Evolutionary conservation across 2,329 filamentous ascomycete genomes (phyloP), one percentile per base, ranked within the genome.

Genomic region (Bipolaris sorokiniana): DNA sequence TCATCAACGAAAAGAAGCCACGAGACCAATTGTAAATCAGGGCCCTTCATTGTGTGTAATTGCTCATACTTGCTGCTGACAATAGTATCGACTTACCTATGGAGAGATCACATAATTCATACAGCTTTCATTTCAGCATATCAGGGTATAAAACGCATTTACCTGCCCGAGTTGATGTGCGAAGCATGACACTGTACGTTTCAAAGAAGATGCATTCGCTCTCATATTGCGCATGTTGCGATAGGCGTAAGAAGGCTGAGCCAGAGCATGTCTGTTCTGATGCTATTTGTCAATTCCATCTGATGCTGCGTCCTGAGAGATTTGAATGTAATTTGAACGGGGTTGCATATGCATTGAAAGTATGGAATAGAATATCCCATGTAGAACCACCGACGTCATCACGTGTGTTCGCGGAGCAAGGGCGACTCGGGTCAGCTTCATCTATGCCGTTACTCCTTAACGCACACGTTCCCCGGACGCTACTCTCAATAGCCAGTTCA

Each of bases 401-500:
- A 62, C 59, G 59, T 62, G 59, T 10, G 20, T 38, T 48, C 57
- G 57, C 22, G 55, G 23, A 15, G 34, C 49, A 49, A 36, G 38
- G 47, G 54, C 53, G 54, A 42, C 28, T 49, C 28, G 22, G 16
- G 40, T 31, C 31, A 26, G 28, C 48, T 37, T 23, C 36, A 48
- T 51, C 36, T 23, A 46, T 54, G 23, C 31, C 55, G 44, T 45
- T 41, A 51, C 59, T 42, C 42, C 36, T 16, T 9, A 11, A 41
- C 28, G n/a, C 41, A 20, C 38, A 41, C 23, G 23, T 42, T 22
- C 44, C 33, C 13, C 18, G 16, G 11, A 23, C 38, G 11, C 16
- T 36, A 13, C 33, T 33, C 41, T 22, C 34, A 34, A 5, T 16
- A 9, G 5, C 18, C 7, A 11, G 20, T 11, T 26, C 28, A 23